phyloP scores from a whole-genome alignment of 192 early-diverging fungal genomes.

The Umbelopsis sp. region DNA sequence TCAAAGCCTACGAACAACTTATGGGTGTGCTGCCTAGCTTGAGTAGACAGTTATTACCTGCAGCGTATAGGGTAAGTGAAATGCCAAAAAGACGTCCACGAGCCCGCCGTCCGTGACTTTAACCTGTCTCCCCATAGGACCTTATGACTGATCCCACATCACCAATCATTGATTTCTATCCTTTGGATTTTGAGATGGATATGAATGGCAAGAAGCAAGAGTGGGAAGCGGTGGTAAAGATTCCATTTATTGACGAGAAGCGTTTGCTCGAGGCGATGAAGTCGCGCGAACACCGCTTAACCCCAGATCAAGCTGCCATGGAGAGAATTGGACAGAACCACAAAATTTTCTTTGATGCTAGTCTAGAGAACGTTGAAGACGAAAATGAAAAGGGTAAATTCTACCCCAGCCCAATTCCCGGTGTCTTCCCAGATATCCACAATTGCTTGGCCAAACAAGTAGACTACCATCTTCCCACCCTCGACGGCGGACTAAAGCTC shows the following conservation, averaged over 20 bases:
- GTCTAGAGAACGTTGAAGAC: neutral
- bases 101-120: neutral
- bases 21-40: constrained; percentile 97
- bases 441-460: constrained; percentile 51
- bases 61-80: constrained; percentile 60
- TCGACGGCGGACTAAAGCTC: constrained; percentile 56
- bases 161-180: constrained; percentile 97
- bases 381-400: constrained; percentile 21
- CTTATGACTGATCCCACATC: constrained; percentile 84
- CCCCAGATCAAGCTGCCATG: constrained; percentile 59
- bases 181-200: constrained; percentile 86
- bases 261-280: constrained; percentile 82
- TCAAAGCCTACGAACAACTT: constrained; percentile 96
- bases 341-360: constrained; percentile 62
- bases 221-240: constrained; percentile 98
- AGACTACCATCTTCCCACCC: constrained; percentile 62
- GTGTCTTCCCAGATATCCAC: constrained; percentile 71
- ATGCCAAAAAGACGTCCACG: too few species aligned
- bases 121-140: constrained; percentile 41
- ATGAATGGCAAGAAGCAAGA: constrained; percentile 98
- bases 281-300: constrained; percentile 62
- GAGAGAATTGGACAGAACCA: constrained; percentile 65
- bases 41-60: constrained; percentile 83
- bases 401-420: constrained; percentile 66
- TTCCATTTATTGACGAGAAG: constrained; percentile 95